Percentiles rank a stretch among this genome's conserved stretches.
Evolutionary conservation across 257 asterid species (phyloP).

Genomic region (Ocimum tenuiflorum): DNA sequence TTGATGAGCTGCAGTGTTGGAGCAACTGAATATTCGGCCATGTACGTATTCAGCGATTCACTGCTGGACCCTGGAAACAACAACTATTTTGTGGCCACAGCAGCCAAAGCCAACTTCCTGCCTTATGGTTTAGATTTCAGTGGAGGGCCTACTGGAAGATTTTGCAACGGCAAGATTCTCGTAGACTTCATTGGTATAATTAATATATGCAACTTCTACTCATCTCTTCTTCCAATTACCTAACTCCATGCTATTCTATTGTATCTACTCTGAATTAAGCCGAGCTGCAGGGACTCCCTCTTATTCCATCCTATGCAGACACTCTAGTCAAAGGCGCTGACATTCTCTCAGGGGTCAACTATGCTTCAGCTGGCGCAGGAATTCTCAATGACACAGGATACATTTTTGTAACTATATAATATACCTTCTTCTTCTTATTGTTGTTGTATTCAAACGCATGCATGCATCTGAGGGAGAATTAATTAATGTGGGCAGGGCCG

Average conservation of each 20-base stretch:
- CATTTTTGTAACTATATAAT: neutral
- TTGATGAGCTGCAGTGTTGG: neutral
- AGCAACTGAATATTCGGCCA: conserved; percentile 1
- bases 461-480: no score
- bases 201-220: neutral
- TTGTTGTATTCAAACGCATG: no score
- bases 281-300: conserved; percentile 27
- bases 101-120: conserved; percentile 12
- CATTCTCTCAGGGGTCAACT: conserved; percentile 28
- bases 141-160: conserved; percentile 23
- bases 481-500: conserved; percentile 16
- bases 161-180: conserved; percentile 14
- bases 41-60: conserved; percentile 27
- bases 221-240: neutral
- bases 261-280: neutral
- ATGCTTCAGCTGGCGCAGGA: conserved; percentile 38
- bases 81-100: neutral
- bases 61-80: conserved; percentile 20
- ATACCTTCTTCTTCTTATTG: neutral
- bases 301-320: conserved; percentile 22
- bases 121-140: conserved; percentile 25
- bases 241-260: neutral
- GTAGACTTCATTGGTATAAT: conserved; percentile 13
- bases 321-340: neutral
- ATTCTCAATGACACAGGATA: conserved; percentile 30